These are phyloP conservation scores for Phaffomyces antillensis DNA, from an alignment of 805 yeast genomes.

Conservation along the genomic window DNA sequence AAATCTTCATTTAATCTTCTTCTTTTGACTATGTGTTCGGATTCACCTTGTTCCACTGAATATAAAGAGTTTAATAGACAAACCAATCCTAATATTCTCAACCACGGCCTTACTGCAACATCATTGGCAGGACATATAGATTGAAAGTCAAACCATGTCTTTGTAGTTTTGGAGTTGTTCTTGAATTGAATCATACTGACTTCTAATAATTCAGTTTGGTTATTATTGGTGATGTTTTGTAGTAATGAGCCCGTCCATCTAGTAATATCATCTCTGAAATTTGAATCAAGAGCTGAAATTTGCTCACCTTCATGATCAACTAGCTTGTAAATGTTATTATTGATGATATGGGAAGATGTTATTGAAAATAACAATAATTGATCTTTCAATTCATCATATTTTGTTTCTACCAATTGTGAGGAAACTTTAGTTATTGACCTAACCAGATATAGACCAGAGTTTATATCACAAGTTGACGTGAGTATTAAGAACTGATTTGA, in stretches of 20 bases:
- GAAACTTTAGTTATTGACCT: slow-evolving; percentile 32
- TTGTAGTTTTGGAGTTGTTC: not conserved
- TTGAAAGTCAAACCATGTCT: slow-evolving; percentile 23
- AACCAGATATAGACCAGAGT: slow-evolving; percentile 31
- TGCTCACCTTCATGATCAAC: slow-evolving; percentile 14
- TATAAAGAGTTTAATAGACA: slow-evolving; percentile 21
- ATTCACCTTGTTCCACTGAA: not conserved
- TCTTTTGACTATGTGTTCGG: slow-evolving; percentile 15
- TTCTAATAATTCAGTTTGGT: not conserved
- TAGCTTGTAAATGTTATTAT: slow-evolving; percentile 18
- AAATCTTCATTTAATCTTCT: slow-evolving; percentile 24
- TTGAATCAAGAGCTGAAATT: not conserved
- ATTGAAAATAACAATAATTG: slow-evolving; percentile 42
- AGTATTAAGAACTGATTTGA: slow-evolving; percentile 38
- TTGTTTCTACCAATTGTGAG: slow-evolving; percentile 31
- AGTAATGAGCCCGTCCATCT: slow-evolving; percentile 12
- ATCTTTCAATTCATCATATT: slow-evolving; percentile 33
- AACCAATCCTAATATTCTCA: slow-evolving; percentile 29
- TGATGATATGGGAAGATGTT: slow-evolving; percentile 34
- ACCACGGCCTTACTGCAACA: slow-evolving; percentile 30
- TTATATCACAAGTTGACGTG: slow-evolving; percentile 34
- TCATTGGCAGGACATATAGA: slow-evolving; percentile 7
- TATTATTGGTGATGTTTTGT: not conserved
- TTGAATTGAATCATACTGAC: slow-evolving; percentile 10
- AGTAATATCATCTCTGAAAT: slow-evolving; percentile 8